These are phyloP conservation scores for Penicillium robsamsonii DNA, from an alignment of 495 filamentous ascomycete species.

Conservation along the genomic window DNA sequence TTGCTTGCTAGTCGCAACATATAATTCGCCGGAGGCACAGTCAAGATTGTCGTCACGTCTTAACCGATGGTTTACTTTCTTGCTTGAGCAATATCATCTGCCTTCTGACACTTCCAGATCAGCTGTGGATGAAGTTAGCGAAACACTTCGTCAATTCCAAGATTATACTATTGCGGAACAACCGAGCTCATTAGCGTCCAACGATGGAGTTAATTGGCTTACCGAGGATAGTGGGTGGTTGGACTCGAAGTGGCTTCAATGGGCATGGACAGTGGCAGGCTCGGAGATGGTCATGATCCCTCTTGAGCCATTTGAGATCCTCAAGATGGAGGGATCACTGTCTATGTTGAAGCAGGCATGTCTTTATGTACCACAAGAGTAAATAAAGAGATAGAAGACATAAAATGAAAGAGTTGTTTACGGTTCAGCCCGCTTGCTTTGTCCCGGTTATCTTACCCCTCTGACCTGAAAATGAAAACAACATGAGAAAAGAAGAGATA, in stretches of 20 bases:
- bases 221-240: constrained; percentile 37
- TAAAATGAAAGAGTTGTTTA: neutral
- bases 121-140: constrained; percentile 26
- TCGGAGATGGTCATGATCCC: constrained; percentile 42
- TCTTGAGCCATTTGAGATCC: constrained; percentile 35
- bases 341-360: constrained; percentile 37
- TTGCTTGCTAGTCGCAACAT: constrained; percentile 22
- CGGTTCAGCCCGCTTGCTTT: too few species aligned
- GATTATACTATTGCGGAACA: constrained; percentile 18
- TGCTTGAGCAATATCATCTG: constrained; percentile 37
- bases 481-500: neutral
- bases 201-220: constrained; percentile 24
- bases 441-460: neutral
- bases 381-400: constrained; percentile 1
- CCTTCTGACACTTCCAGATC: constrained; percentile 14
- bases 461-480: neutral
- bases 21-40: constrained; percentile 17
- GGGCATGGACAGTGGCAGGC: constrained; percentile 41
- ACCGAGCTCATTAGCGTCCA: constrained; percentile 9
- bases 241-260: constrained; percentile 41
- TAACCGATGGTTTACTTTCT: constrained; percentile 36
- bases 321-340: constrained; percentile 25
- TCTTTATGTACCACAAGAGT: constrained; percentile 42
- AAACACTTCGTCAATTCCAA: constrained; percentile 24
- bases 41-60: constrained; percentile 31